Evolutionary conservation across 2,329 filamentous ascomycete species (phyloP).

Genomic region (Penicillium sclerotigenum): DNA sequence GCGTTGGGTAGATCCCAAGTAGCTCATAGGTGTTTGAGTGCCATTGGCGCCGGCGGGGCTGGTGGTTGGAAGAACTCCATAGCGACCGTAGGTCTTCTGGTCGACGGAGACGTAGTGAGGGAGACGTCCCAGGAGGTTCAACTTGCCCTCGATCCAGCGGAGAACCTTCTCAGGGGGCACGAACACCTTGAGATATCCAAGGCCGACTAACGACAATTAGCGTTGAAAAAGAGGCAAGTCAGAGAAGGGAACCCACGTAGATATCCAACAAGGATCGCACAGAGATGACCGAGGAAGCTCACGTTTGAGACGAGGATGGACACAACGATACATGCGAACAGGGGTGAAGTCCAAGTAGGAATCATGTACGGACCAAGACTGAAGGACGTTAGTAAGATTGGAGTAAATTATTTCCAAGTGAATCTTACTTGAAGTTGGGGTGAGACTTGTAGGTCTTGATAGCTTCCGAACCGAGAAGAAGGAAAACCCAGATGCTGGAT

Average conservation of each 20-base stretch:
- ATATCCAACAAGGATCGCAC: conserved; percentile 80
- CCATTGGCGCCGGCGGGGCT: conserved; percentile 31
- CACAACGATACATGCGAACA: conserved; percentile 72
- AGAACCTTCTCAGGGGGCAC: conserved; percentile 85
- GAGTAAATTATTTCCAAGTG: no score
- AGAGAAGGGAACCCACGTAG: conserved; percentile 59
- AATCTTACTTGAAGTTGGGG: conserved; percentile 64
- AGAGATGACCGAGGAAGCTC: conserved; percentile 82
- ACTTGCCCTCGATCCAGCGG: conserved; percentile 81
- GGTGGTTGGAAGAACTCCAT: conserved; percentile 74
- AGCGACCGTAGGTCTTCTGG: conserved; percentile 91
- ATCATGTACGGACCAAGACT: conserved; percentile 65
- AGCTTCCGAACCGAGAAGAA: conserved; percentile 78
- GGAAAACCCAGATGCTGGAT: conserved; percentile 82
- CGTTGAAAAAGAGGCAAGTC: neutral
- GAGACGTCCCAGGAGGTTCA: conserved; percentile 77
- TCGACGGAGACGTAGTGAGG: conserved; percentile 94
- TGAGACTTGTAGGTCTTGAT: conserved; percentile 81
- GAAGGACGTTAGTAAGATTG: conserved; percentile 17
- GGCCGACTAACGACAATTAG: conserved; percentile 57
- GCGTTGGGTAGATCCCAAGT: conserved; percentile 62
- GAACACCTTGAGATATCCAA: conserved; percentile 85
- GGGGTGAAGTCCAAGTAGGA: conserved; percentile 86
- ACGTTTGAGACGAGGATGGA: conserved; percentile 75
- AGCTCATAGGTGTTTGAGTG: conserved; percentile 51